Evolutionary conservation across 306 rosid genomes (phyloP).

Genomic region (Quercus agrifolia): DNA sequence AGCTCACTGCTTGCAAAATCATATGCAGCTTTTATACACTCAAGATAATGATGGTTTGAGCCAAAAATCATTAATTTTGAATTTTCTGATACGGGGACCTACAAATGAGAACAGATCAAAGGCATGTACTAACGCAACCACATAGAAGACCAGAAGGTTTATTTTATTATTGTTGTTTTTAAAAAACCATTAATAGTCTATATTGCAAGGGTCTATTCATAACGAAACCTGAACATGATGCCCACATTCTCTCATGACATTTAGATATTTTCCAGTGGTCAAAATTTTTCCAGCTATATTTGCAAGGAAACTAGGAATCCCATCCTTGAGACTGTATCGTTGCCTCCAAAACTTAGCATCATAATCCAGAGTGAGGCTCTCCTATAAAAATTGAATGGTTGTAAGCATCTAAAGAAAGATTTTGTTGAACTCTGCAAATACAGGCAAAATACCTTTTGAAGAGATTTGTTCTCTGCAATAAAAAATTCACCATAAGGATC

Average conservation of each 20-base stretch:
- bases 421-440: slow-evolving; percentile 15
- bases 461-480: slow-evolving; percentile 88
- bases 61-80: slow-evolving; percentile 77
- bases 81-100: slow-evolving; percentile 93
- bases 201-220: neutral
- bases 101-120: slow-evolving; percentile 23
- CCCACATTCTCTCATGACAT: slow-evolving; percentile 99
- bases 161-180: neutral
- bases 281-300: slow-evolving; percentile 78
- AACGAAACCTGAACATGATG: slow-evolving; percentile 86
- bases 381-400: slow-evolving; percentile 46
- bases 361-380: slow-evolving; percentile 88
- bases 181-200: neutral
- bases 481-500: slow-evolving; percentile 97
- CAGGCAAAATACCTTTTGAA: slow-evolving; percentile 60
- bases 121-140: slow-evolving; percentile 8
- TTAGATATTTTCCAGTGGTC: slow-evolving; percentile 95
- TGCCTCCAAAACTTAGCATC: slow-evolving; percentile 93
- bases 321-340: slow-evolving; percentile 95
- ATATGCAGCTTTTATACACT: slow-evolving; percentile 90
- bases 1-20: slow-evolving; percentile 93
- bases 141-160: neutral
- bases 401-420: slow-evolving; percentile 25
- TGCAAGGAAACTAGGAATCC: slow-evolving; percentile 92
- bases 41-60: slow-evolving; percentile 91